Percentiles rank a stretch among this genome's conserved stretches.
Conservation (phyloP, 2,329 filamentous ascomycete species). For the Fusarium lateritium region DNA sequence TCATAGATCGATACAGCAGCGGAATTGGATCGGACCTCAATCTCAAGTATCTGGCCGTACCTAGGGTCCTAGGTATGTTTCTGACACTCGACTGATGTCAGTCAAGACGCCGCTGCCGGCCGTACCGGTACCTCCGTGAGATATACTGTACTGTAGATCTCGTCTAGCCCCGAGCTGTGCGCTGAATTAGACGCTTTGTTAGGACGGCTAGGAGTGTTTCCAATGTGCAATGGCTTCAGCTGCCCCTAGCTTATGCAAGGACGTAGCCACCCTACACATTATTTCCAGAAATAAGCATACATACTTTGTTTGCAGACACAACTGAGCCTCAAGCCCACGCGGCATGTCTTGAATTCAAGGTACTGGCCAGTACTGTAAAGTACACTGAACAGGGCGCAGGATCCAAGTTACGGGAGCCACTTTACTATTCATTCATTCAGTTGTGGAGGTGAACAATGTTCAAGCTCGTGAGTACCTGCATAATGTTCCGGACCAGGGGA, state of each 20-base stretch:
- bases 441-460: background rate
- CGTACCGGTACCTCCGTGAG: slow-evolving; percentile 3
- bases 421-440: background rate
- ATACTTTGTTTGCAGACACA: background rate
- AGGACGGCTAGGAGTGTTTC: background rate
- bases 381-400: background rate
- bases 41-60: slow-evolving; percentile 5
- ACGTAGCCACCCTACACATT: background rate
- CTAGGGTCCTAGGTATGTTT: background rate
- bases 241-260: slow-evolving; percentile 23
- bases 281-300: slow-evolving; percentile 25
- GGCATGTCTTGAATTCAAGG: slow-evolving; percentile 9
- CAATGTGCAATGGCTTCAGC: slow-evolving; percentile 13
- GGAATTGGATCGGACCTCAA: slow-evolving; percentile 7
- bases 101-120: slow-evolving; percentile 10
- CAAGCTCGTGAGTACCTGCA: slow-evolving; percentile 35
- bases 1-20: slow-evolving; percentile 35
- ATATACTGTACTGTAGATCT: slow-evolving; percentile 10
- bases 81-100: slow-evolving; percentile 37
- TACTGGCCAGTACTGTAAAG: background rate
- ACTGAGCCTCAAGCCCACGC: slow-evolving; percentile 31
- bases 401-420: background rate
- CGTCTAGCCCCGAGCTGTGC: background rate
- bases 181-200: background rate
- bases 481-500: slow-evolving; percentile 26